Evolutionary conservation across 305 asterid genomes (phyloP).

Genomic region (Plantago rigida): DNA sequence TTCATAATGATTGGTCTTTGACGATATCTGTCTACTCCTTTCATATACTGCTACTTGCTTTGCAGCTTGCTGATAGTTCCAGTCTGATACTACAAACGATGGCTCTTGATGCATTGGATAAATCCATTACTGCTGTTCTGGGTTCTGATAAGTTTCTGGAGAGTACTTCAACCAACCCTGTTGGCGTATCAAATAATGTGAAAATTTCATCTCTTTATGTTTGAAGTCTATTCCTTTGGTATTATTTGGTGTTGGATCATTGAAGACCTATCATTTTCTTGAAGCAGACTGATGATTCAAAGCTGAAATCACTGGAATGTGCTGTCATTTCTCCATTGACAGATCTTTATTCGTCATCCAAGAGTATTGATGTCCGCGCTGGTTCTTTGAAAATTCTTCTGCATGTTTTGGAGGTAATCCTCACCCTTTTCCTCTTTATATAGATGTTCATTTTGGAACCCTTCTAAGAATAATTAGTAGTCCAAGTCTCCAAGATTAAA

Average conservation of each 20-base stretch:
- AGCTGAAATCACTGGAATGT: conserved; percentile 71
- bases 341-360: conserved; percentile 65
- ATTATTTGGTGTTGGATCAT: conserved; percentile 18
- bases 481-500: background rate
- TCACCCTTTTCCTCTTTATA: conserved; percentile 11
- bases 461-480: background rate
- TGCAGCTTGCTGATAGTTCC: conserved; percentile 86
- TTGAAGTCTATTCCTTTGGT: conserved; percentile 1
- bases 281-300: conserved; percentile 40
- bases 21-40: conserved; percentile 17
- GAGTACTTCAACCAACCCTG: conserved; percentile 33
- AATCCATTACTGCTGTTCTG: conserved; percentile 83
- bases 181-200: conserved; percentile 45
- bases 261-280: conserved; percentile 25
- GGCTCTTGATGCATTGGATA: conserved; percentile 88
- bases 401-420: conserved; percentile 75
- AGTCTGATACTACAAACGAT: conserved; percentile 55
- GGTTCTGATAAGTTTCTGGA: conserved; percentile 73
- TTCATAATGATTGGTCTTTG: conserved; percentile 10
- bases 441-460: background rate
- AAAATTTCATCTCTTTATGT: conserved; percentile 31
- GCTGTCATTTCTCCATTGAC: conserved; percentile 74
- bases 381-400: conserved; percentile 87
- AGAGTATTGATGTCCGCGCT: conserved; percentile 62
- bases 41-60: conserved; percentile 26